Evolutionary conservation across 495 filamentous ascomycete genomes (phyloP), one percentile per base, ranked within the genome.

Genomic region (Articulospora tetracladia): DNA sequence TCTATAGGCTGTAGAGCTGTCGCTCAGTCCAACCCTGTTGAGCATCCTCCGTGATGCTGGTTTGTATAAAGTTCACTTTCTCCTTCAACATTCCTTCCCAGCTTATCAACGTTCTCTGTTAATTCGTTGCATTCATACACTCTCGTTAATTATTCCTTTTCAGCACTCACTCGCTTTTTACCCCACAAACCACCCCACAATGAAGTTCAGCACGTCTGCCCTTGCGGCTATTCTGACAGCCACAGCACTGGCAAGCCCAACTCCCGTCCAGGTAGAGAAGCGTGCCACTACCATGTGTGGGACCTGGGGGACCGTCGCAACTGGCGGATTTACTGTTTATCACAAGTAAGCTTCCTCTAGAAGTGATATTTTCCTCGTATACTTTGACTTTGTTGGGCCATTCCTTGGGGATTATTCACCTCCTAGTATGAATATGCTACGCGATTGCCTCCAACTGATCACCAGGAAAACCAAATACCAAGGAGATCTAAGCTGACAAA

Each of bases 301-400:
- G 10, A 77, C 79, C 57, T 83, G 72, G 68, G 75, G 69, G 25
- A 71, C 76, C 11, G 58, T 63, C 50, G 68, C 66, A 12, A 71
- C 72, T 1, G 79, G 77, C 19, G 70, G 67, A 46, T 83, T 76
- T 66, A 83, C 75, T 39, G 56, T 83, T 52, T 80, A 78, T 66
- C 77, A 81, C 65, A 74, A 83, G n/a, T n/a, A n/a, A n/a, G n/a
- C n/a, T n/a, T n/a, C n/a, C n/a, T n/a, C n/a, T n/a, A n/a, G n/a
- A n/a, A n/a, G n/a, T n/a, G n/a, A n/a, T n/a, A n/a, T n/a, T n/a
- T n/a, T n/a, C n/a, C n/a, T n/a, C n/a, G n/a, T n/a, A n/a, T n/a
- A n/a, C n/a, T n/a, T n/a, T n/a, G n/a, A n/a, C n/a, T n/a, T n/a
- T n/a, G n/a, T n/a, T n/a, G n/a, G n/a, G n/a, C n/a, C n/a, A n/a